These are phyloP conservation scores for Lactuca saligna DNA, from an alignment of 129 eudicot genomes.

Conservation along the genomic window DNA sequence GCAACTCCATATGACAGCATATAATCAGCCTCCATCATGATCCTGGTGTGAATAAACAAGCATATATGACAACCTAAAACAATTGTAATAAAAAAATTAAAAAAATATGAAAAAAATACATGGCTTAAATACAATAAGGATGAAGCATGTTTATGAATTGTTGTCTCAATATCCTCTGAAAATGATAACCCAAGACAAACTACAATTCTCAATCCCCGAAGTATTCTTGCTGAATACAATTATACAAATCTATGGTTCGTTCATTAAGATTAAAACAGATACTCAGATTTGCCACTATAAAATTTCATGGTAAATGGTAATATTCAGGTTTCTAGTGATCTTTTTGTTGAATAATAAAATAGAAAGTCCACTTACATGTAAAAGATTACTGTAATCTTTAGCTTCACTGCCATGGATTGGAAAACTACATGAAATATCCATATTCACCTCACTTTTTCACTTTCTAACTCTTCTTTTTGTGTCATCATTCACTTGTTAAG, in stretches of 20 bases:
- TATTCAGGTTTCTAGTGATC: no score
- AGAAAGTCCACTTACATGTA: no score
- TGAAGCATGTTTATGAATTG: constrained; percentile 53
- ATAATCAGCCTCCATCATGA: no score
- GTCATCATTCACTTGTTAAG: constrained; percentile 42
- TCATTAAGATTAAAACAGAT: no score
- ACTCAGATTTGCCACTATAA: no score
- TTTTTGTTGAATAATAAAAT: no score
- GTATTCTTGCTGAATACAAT: constrained; percentile 66
- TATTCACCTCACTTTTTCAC: constrained; percentile 28
- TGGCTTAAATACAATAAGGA: constrained; percentile 43
- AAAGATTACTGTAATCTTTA: not conserved
- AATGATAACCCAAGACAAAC: constrained; percentile 88
- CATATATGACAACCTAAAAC: no score
- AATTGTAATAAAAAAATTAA: no score
- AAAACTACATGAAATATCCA: constrained; percentile 53
- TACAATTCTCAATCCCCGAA: constrained; percentile 89
- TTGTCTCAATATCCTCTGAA: constrained; percentile 68
- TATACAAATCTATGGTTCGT: no score
- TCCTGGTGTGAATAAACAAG: no score
- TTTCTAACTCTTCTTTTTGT: constrained; percentile 27
- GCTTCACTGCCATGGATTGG: constrained; percentile 39
- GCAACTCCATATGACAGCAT: constrained; percentile 85
- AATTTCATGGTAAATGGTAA: not conserved
- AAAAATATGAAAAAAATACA: constrained; percentile 36